Evolutionary conservation across 2,329 filamentous ascomycete genomes (phyloP).

Genomic region (Nemania diffusa): DNA sequence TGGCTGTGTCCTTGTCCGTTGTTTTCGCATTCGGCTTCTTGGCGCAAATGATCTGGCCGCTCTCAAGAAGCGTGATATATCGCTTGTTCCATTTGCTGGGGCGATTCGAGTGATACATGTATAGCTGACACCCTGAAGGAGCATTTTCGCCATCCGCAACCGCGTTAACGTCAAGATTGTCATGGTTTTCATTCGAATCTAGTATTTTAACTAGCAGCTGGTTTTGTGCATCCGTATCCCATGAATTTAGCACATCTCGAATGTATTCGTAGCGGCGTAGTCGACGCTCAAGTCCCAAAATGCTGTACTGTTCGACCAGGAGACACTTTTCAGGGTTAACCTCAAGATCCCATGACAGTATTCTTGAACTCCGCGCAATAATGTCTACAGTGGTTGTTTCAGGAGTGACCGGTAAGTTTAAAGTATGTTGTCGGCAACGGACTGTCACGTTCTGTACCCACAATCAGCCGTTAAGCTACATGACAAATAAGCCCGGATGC

Average conservation of each 20-base stretch:
- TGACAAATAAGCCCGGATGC: conserved; percentile 25
- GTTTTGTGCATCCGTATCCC: conserved; percentile 85
- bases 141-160: conserved; percentile 68
- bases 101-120: conserved; percentile 82
- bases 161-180: conserved; percentile 71
- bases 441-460: conserved; percentile 72
- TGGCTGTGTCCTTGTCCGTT: conserved; percentile 72
- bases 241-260: conserved; percentile 90
- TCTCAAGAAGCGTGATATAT: conserved; percentile 76
- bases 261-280: conserved; percentile 87
- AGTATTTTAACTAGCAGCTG: conserved; percentile 73
- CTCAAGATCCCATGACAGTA: conserved; percentile 64
- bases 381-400: conserved; percentile 81
- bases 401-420: conserved; percentile 76
- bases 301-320: conserved; percentile 79
- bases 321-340: conserved; percentile 74
- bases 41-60: conserved; percentile 76
- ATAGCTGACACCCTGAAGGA: conserved; percentile 73
- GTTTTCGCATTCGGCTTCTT: conserved; percentile 74
- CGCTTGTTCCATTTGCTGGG: conserved; percentile 91
- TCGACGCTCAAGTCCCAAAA: conserved; percentile 82
- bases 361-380: conserved; percentile 72
- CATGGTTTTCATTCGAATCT: conserved; percentile 63
- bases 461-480: conserved; percentile 43
- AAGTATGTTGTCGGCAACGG: conserved; percentile 74